phyloP scores from a whole-genome alignment of 441 rosid genomes.

The Adansonia rubrostipa region DNA sequence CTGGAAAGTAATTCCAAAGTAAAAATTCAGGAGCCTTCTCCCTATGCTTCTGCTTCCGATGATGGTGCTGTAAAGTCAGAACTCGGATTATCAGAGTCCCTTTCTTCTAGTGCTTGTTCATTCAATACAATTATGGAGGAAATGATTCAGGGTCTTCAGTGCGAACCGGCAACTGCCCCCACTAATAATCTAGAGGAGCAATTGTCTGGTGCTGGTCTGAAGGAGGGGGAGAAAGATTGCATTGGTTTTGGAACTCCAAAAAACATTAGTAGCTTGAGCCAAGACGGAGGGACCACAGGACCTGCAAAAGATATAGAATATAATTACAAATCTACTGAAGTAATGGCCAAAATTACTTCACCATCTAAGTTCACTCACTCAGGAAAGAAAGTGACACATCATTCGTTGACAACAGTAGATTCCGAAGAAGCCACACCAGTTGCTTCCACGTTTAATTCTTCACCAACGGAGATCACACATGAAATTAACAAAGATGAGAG shows the following conservation, averaged over 20 bases:
- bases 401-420: conserved; percentile 30
- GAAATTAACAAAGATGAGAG: conserved; percentile 32
- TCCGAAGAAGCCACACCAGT: conserved; percentile 16
- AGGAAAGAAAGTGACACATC: conserved; percentile 38
- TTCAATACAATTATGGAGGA: conserved; percentile 39
- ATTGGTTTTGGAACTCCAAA: conserved; percentile 32
- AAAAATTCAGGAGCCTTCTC: conserved; percentile 50
- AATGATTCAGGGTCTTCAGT: conserved; percentile 23
- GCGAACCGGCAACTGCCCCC: conserved; percentile 35
- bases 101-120: conserved; percentile 45
- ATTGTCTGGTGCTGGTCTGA: conserved; percentile 40
- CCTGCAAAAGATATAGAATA: conserved; percentile 32
- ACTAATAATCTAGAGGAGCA: conserved; percentile 49
- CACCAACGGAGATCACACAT: conserved; percentile 28
- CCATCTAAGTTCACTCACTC: conserved; percentile 32
- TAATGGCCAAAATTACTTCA: conserved; percentile 33
- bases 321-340: conserved; percentile 36
- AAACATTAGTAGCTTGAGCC: conserved; percentile 32
- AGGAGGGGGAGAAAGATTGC: conserved; percentile 27
- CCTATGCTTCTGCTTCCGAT: conserved; percentile 48
- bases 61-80: conserved; percentile 60
- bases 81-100: conserved; percentile 44
- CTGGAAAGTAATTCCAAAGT: conserved; percentile 54
- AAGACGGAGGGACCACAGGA: conserved; percentile 32
- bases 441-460: conserved; percentile 33